Conservation (phyloP, 768 basidiomycete genomes). For the Tricholoma hemisulphureum region DNA sequence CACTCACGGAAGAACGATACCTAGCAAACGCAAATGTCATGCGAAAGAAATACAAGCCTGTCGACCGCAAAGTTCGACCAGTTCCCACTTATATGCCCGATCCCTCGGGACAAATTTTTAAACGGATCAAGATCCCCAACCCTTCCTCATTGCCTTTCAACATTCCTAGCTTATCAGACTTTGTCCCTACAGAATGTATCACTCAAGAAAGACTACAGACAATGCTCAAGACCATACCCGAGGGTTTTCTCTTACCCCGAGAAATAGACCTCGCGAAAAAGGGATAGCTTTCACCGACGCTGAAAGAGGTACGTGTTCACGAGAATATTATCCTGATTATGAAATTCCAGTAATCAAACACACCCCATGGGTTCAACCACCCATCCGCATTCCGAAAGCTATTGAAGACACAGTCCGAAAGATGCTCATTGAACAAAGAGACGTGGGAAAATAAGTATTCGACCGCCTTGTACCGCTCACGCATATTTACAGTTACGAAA, state of each 20-base stretch:
- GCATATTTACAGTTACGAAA: constrained; percentile 26
- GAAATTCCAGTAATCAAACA: constrained; percentile 32
- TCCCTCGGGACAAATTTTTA: background rate
- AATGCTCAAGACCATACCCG: constrained; percentile 11
- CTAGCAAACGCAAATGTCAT: background rate
- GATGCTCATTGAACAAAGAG: constrained; percentile 19
- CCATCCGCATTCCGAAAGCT: constrained; percentile 25
- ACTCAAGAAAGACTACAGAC: constrained; percentile 13
- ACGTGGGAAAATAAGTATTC: constrained; percentile 22
- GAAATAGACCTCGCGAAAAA: constrained; percentile 17
- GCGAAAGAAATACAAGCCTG: constrained; percentile 20
- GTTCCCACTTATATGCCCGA: constrained; percentile 26
- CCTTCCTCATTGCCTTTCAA: constrained; percentile 4
- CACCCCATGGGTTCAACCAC: constrained; percentile 26
- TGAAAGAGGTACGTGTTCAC: constrained; percentile 11
- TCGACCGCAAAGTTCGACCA: constrained; percentile 24
- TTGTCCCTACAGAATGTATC: constrained; percentile 7
- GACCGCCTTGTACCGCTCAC: constrained; percentile 19
- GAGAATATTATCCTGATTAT: constrained; percentile 32
- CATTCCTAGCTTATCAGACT: background rate
- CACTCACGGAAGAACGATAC: background rate
- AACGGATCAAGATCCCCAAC: constrained; percentile 11
- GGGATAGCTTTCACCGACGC: constrained; percentile 13
- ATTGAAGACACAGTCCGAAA: constrained; percentile 18
- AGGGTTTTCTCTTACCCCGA: background rate